Evolutionary conservation across 345 rosid species (phyloP).

Genomic region (Eucalyptus sp.): DNA sequence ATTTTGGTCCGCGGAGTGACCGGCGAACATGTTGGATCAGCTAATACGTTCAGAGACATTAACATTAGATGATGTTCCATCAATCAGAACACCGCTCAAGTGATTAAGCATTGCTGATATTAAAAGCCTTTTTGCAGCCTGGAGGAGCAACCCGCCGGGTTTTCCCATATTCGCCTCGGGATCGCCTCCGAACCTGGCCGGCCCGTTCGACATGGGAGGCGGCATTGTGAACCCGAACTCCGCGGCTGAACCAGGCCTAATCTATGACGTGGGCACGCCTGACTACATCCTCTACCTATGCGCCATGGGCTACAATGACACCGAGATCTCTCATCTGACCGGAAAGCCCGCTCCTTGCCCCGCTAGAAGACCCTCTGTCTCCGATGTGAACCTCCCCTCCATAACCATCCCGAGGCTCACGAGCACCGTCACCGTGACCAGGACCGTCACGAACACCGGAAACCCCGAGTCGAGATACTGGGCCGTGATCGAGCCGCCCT

Average conservation of each 20-base stretch:
- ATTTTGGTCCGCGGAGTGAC: neutral
- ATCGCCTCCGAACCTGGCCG: constrained; percentile 34
- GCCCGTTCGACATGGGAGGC: constrained; percentile 64
- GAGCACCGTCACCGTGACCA: constrained; percentile 11
- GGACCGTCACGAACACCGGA: constrained; percentile 59
- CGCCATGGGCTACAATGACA: constrained; percentile 32
- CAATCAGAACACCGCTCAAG: neutral
- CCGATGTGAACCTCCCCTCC: constrained; percentile 52
- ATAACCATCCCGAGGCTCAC: constrained; percentile 46
- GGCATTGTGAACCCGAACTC: constrained; percentile 40
- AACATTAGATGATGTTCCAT: neutral
- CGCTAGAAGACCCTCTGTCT: constrained; percentile 4
- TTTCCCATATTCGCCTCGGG: constrained; percentile 46
- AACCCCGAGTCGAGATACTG: constrained; percentile 16
- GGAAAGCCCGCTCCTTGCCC: constrained; percentile 15
- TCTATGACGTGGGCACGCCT: constrained; percentile 36
- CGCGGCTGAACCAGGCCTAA: constrained; percentile 47
- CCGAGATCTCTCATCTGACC: constrained; percentile 20
- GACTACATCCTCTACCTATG: constrained; percentile 55
- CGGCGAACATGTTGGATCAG: neutral
- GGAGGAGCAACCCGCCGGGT: constrained; percentile 26
- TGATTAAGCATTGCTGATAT: neutral
- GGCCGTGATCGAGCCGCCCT: constrained; percentile 30
- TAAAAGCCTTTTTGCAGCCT: constrained; percentile 7
- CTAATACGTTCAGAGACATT: neutral